These are phyloP conservation scores for Sporormia fimetaria DNA, from an alignment of 495 filamentous ascomycete species.

Conservation along the genomic window DNA sequence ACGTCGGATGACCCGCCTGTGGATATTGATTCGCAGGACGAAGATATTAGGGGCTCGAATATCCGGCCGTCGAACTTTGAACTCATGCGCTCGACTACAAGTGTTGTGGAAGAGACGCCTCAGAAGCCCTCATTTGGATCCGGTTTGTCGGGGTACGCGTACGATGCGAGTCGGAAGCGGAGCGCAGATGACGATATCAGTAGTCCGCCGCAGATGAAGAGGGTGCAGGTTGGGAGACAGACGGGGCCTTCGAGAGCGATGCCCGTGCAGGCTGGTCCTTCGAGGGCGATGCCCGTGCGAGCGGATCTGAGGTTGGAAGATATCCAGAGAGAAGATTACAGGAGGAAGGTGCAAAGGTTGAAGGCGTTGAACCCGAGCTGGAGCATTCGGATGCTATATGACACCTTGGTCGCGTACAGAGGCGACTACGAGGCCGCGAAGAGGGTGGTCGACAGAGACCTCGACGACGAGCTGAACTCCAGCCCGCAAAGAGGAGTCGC, in stretches of 20 bases:
- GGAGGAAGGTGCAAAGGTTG: conserved; percentile 47
- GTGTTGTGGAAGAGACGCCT: conserved; percentile 19
- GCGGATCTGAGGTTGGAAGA: conserved; percentile 35
- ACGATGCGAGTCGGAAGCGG: conserved; percentile 30
- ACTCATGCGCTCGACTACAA: conserved; percentile 6
- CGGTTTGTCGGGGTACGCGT: conserved; percentile 8
- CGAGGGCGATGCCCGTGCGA: conserved; percentile 33
- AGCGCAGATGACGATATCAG: conserved; percentile 38
- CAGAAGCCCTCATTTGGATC: conserved; percentile 20
- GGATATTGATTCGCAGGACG: conserved; percentile 21
- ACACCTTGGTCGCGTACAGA: conserved; percentile 42
- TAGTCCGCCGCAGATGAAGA: conserved; percentile 28
- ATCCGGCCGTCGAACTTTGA: conserved; percentile 30
- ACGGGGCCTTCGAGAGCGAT: conserved; percentile 43
- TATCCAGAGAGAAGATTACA: conserved; percentile 43
- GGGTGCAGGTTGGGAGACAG: conserved; percentile 34
- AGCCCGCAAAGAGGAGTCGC: too few relatives aligned
- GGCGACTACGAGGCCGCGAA: conserved; percentile 54
- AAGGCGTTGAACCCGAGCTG: too few relatives aligned
- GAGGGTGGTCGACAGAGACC: too few relatives aligned
- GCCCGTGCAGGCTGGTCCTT: conserved; percentile 33
- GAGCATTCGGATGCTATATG: conserved; percentile 40
- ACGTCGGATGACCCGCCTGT: conserved; percentile 25
- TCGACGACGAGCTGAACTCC: conserved; percentile 34
- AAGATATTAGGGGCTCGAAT: conserved; percentile 25